Conservation (phyloP, 2,329 filamentous ascomycete species). For the Penicillium sp. region DNA sequence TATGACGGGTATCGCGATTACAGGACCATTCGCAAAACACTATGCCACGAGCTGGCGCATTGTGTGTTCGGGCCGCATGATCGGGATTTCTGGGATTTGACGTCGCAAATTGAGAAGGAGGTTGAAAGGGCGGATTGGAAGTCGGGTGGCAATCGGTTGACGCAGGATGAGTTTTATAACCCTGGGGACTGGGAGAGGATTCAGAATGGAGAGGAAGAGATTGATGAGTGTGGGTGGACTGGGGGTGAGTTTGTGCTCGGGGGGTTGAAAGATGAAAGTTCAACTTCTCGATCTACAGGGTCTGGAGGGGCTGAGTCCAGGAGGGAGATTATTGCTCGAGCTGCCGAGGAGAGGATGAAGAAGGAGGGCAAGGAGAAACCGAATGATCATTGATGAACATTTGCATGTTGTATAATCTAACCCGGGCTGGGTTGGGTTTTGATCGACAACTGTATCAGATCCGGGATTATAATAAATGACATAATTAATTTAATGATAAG, state of each 20-base stretch:
- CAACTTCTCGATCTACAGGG: conserved; percentile 9
- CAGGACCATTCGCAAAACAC: conserved; percentile 81
- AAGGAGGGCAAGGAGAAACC: conserved; percentile 47
- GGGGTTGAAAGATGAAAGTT: conserved; percentile 45
- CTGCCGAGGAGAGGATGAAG: conserved; percentile 67
- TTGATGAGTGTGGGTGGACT: conserved; percentile 74
- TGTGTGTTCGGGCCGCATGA: conserved; percentile 87
- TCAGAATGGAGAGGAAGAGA: conserved; percentile 51
- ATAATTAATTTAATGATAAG: too few species aligned
- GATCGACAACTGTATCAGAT: too few species aligned
- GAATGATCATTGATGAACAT: conserved; percentile 14
- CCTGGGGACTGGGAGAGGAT: conserved; percentile 55
- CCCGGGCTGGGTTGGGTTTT: too few species aligned
- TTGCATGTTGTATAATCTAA: neutral
- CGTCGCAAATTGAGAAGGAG: conserved; percentile 81
- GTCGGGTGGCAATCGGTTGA: conserved; percentile 65
- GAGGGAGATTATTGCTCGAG: conserved; percentile 72
- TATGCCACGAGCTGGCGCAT: conserved; percentile 94
- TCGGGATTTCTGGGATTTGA: conserved; percentile 84
- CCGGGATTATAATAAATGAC: too few species aligned
- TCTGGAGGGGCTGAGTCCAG: conserved; percentile 59
- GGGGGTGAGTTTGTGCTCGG: conserved; percentile 77
- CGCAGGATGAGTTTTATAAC: conserved; percentile 59
- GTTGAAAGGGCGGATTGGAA: conserved; percentile 80
- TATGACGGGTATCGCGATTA: conserved; percentile 95